Conservation (phyloP, 106 monocot genomes). For the Posidonia australis region DNA sequence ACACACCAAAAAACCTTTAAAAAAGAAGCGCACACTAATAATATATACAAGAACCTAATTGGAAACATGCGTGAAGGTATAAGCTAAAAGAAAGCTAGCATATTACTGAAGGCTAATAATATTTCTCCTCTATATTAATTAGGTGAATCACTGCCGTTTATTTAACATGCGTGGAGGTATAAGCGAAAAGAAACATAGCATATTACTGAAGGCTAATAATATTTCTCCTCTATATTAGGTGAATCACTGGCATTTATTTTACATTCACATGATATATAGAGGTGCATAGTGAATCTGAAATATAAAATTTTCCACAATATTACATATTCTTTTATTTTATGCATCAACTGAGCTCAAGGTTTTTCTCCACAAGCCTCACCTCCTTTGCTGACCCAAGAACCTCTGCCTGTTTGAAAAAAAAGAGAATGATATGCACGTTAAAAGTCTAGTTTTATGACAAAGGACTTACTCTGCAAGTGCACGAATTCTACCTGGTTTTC, state of each 20-base stretch:
- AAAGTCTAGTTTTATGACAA: too few species aligned
- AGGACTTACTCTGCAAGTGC: not conserved
- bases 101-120: too few species aligned
- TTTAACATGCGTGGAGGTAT: too few species aligned
- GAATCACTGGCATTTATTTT: not conserved
- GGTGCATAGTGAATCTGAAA: not conserved
- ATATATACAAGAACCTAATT: not conserved
- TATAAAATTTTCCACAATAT: not conserved
- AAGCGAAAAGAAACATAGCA: too few species aligned
- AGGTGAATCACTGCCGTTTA: too few species aligned
- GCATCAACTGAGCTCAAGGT: constrained; percentile 48
- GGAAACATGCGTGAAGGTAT: not conserved
- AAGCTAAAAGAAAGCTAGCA: not conserved
- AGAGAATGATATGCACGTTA: too few species aligned
- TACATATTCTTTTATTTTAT: not conserved
- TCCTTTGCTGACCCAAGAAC: constrained; percentile 37
- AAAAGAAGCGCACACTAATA: not conserved
- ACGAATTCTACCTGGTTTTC: constrained; percentile 44
- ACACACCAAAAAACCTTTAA: not conserved
- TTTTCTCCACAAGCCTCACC: constrained; percentile 68
- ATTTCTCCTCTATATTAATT: too few species aligned
- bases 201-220: not conserved
- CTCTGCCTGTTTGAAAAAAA: constrained; percentile 11
- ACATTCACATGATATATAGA: not conserved
- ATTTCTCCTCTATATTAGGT: not conserved